phyloP scores from a whole-genome alignment of 805 yeast genomes.

The Candida berthetii region DNA sequence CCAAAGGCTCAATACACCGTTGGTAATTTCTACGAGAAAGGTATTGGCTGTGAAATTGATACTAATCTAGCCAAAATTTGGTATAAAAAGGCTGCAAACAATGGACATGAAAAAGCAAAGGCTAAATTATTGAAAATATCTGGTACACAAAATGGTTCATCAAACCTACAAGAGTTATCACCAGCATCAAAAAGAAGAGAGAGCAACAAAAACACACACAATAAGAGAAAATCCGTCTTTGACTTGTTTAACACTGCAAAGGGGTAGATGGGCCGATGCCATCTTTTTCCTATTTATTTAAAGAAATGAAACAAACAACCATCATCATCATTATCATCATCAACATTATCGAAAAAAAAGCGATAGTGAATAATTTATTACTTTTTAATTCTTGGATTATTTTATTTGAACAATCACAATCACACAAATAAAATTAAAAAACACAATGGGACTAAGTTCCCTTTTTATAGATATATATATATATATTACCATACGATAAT shows the following conservation, averaged over 20 bases:
- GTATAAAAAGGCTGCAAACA: slow-evolving; percentile 69
- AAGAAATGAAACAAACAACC: too few species aligned
- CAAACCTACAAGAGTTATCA: neutral
- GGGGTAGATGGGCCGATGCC: too few species aligned
- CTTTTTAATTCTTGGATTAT: too few species aligned
- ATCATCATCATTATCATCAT: too few species aligned
- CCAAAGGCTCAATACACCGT: slow-evolving; percentile 83
- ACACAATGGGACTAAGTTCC: too few species aligned
- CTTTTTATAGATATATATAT: too few species aligned
- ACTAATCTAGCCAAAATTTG: slow-evolving; percentile 56
- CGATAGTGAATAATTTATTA: too few species aligned
- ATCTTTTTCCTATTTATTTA: too few species aligned
- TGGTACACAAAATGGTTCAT: neutral
- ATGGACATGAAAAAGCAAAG: slow-evolving; percentile 46
- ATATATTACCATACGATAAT: too few species aligned
- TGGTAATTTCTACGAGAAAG: slow-evolving; percentile 80
- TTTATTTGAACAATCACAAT: too few species aligned
- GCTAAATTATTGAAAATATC: slow-evolving; percentile 21
- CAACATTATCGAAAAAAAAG: too few species aligned
- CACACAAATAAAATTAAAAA: too few species aligned
- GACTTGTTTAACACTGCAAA: neutral
- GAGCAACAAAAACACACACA: neutral
- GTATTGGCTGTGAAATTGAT: slow-evolving; percentile 75
- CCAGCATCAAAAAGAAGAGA: neutral
- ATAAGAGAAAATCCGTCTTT: neutral